These are phyloP conservation scores for Globisporangium nagaii DNA, from an alignment of 352 stramenopile genomes.

Conservation along the genomic window DNA sequence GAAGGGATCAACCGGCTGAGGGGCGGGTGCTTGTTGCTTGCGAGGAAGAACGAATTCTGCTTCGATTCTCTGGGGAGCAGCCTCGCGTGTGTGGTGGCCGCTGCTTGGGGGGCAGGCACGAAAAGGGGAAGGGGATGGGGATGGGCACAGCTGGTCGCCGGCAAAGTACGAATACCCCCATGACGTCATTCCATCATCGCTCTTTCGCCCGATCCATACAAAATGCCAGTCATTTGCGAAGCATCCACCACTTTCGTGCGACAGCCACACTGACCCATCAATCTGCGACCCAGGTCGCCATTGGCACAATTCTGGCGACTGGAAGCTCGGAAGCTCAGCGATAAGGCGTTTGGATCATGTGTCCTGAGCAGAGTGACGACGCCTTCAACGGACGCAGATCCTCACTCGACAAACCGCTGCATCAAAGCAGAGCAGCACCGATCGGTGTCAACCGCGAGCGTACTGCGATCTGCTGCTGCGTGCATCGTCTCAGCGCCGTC, in stretches of 20 bases:
- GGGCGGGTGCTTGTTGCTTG: background rate
- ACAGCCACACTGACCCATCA: background rate
- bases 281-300: background rate
- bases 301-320: too few relatives aligned
- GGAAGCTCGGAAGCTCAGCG: too few relatives aligned
- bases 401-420: too few relatives aligned
- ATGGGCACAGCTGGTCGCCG: background rate
- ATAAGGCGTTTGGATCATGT: too few relatives aligned
- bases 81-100: slow-evolving; percentile 1
- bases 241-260: background rate
- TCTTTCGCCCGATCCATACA: too few relatives aligned
- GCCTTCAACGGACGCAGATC: too few relatives aligned
- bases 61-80: background rate
- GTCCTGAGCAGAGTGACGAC: too few relatives aligned
- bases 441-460: too few relatives aligned
- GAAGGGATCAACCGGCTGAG: background rate
- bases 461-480: too few relatives aligned
- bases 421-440: too few relatives aligned
- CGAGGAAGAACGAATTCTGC: slow-evolving; percentile 11
- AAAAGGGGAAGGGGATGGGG: background rate
- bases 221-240: too few relatives aligned
- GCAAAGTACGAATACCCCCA: background rate
- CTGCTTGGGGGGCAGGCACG: slow-evolving; percentile 4
- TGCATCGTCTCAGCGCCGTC: too few relatives aligned
- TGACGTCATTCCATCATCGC: slow-evolving; percentile 12